Evolutionary conservation across 1,284 basidiomycete genomes (phyloP).

Genomic region (Fomitiporia mediterranea): DNA sequence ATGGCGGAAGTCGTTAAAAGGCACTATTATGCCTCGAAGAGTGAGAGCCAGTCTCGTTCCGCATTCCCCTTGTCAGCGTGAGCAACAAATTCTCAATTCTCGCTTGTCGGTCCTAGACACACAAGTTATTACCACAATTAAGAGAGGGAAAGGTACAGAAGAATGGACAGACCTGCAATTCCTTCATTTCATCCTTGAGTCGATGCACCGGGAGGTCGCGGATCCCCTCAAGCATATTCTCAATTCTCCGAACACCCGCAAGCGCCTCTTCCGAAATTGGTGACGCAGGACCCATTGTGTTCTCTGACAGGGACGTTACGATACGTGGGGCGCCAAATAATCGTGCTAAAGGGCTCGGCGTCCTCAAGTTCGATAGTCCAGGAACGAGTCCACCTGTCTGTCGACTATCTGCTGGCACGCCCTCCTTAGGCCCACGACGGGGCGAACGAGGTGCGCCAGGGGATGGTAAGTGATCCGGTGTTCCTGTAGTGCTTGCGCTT

Average conservation of each 20-base stretch:
- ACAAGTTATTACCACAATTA: background rate
- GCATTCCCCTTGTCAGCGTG: conserved; percentile 42
- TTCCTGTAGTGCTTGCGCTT: conserved; percentile 6
- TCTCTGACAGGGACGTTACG: conserved; percentile 21
- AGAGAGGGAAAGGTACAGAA: conserved; percentile 1
- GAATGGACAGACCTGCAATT: conserved; percentile 54
- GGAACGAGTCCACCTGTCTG: conserved; percentile 22
- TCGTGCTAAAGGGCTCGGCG: conserved; percentile 48
- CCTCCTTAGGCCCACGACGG: conserved; percentile 6
- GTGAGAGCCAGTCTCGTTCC: conserved; percentile 34
- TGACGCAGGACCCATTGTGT: conserved; percentile 18
- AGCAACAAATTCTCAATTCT: conserved; percentile 69
- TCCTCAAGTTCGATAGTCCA: conserved; percentile 30
- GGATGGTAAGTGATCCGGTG: conserved; percentile 2
- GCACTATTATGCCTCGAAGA: conserved; percentile 29
- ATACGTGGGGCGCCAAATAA: conserved; percentile 36
- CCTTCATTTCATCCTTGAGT: conserved; percentile 74
- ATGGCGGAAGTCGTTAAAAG: background rate
- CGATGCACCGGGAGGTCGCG: conserved; percentile 55
- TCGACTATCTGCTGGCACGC: conserved; percentile 6
- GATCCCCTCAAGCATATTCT: conserved; percentile 57
- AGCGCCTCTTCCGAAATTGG: conserved; percentile 30
- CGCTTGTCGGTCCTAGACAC: conserved; percentile 64
- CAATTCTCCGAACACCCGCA: conserved; percentile 47
- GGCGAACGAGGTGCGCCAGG: conserved; percentile 11